Conservation (phyloP, 768 basidiomycete genomes). For the Dioszegia crocea region DNA sequence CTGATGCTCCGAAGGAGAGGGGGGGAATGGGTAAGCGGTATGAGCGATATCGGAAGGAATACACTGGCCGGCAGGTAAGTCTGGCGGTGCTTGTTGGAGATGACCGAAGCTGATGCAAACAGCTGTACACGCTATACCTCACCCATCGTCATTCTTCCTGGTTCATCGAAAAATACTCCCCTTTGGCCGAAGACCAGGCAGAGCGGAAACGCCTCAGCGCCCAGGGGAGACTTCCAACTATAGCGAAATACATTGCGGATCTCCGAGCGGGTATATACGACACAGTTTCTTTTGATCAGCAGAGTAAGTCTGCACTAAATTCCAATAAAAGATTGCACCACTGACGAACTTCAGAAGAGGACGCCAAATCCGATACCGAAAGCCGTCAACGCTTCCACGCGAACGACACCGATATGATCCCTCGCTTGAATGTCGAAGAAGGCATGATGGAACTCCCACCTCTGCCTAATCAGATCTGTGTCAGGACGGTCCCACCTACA, state of each 20-base stretch:
- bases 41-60: slow-evolving; percentile 93
- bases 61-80: slow-evolving; percentile 79
- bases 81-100: too few relatives aligned
- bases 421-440: slow-evolving; percentile 28
- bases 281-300: slow-evolving; percentile 34
- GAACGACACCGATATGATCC: too few relatives aligned
- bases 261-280: slow-evolving; percentile 82
- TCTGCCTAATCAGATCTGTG: slow-evolving; percentile 65
- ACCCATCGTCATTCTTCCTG: slow-evolving; percentile 92
- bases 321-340: too few relatives aligned
- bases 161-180: slow-evolving; percentile 95
- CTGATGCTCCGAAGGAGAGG: slow-evolving; percentile 18
- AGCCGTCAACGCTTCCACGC: too few relatives aligned
- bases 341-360: too few relatives aligned
- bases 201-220: slow-evolving; percentile 74
- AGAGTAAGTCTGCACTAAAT: slow-evolving; percentile 54
- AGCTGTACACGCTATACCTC: slow-evolving; percentile 94
- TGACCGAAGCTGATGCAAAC: slow-evolving; percentile 17
- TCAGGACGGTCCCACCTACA: slow-evolving; percentile 88
- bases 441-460: slow-evolving; percentile 35
- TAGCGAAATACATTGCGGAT: slow-evolving; percentile 69
- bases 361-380: too few relatives aligned
- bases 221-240: slow-evolving; percentile 75
- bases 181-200: slow-evolving; percentile 63
- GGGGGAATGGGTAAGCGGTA: slow-evolving; percentile 56